These are phyloP conservation scores for Piromyces sp. DNA, from an alignment of 192 early-diverging fungal genomes.

Conservation along the genomic window DNA sequence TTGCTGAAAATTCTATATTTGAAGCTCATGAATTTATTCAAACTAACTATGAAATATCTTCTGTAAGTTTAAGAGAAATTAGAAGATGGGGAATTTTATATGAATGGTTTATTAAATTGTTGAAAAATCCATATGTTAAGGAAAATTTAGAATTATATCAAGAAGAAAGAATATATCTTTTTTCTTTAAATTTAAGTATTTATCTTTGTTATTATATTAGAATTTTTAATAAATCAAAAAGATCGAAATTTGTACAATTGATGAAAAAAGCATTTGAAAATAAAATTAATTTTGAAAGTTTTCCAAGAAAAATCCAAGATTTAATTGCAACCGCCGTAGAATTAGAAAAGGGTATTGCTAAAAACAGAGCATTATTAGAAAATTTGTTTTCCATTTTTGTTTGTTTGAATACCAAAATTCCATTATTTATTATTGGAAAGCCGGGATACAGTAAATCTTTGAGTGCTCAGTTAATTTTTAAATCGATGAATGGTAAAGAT, in stretches of 20 bases:
- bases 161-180: neutral
- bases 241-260: neutral
- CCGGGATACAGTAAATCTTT: neutral
- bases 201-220: neutral
- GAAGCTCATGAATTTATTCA: neutral
- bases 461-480: neutral
- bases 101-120: neutral
- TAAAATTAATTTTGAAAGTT: neutral
- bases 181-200: neutral
- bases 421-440: neutral
- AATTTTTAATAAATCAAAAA: neutral
- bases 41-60: neutral
- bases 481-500: neutral
- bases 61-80: neutral
- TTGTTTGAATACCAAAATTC: neutral
- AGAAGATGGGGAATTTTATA: neutral
- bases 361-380: neutral
- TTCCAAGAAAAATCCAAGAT: neutral
- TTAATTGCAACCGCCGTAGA: neutral
- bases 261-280: neutral
- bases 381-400: neutral
- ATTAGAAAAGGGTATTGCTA: neutral
- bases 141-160: neutral
- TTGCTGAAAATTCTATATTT: neutral
- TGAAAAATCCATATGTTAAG: neutral